Evolutionary conservation across 1,284 basidiomycete species (phyloP), one percentile per base, ranked within the genome.

Genomic region (Cutaneotrichosporon mucoides): DNA sequence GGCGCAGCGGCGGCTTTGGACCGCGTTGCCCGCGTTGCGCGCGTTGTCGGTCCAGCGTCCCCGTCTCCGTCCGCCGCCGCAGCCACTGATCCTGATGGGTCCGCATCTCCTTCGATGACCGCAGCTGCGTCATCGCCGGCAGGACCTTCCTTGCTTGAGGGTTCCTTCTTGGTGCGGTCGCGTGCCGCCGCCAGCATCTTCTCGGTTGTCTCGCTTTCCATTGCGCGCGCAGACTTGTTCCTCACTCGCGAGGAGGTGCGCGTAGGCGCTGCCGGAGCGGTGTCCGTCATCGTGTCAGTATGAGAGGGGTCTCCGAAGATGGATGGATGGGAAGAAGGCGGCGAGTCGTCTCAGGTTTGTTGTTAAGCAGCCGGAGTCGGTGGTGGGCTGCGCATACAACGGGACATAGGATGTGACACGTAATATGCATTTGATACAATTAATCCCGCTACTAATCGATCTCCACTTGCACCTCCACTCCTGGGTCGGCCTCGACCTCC

Each of bases 201-300:
- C 43, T 65, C 66, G 12, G 71, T 71, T n/a, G 62, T 58, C 53
- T 73, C 69, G 34, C 53, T 60, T 48, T 71, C 69, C n/a, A 71
- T 38, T 0, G 65, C 69, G 36, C 68, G 62, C 40, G 66, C 61
- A 2, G 68, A 70, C 53, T 71, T 71, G 40, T 63, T 58, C 35
- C 68, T 56, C 11, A 64, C 56, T 10, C 70, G 61, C 11, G 61
- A 48, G 4, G 66, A 67, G 12, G 64, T 55, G 33, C 70, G 64
- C 5, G 64, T 60, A 4, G 62, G 42, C 8, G 35, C 42, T n/a
- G 51, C 7, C 12, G 24, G 24, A 24, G 24, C 24, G 24, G n/a
- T 35, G 42, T 57, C 56, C 36, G 49, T 47, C 43, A 51, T 56
- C 16, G 36, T 55, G 54, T 40, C 9, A 15, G n/a, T 24, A 11